Evolutionary conservation across 257 asterid genomes (phyloP), one percentile per base, ranked within the genome.

Genomic region (Sherardia arvensis): DNA sequence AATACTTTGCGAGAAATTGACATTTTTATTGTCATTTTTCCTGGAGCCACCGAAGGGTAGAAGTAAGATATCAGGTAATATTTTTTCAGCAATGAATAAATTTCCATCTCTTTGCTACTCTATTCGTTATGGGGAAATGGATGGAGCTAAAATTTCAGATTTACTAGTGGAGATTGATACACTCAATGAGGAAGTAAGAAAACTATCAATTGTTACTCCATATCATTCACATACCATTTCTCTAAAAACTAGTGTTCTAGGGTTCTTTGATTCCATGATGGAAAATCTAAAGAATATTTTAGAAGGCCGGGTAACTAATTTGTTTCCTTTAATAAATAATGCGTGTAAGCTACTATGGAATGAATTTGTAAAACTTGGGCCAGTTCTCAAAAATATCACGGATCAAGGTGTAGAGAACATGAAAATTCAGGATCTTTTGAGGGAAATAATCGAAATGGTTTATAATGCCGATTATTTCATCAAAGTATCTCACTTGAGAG

Each of bases 201-300:
- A 61, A 30, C 21, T 54, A 36, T 69, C 18, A 38, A 28, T 32
- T 0, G 4, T 43, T 5, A 0, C 18, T 22, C 74, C 29, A 17
- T 22, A 49, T 49, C 10, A 3, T 20, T 53, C 58, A 53, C 58
- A 43, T 1, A 0, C 11, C 7, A 47, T 30, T 33, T 32, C 32
- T 29, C 65, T 70, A 34, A 45, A 11, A 28, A 56, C 65, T 10
- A 26, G 25, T 23, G 40, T 15, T 20, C 30, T 70, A 22, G 60
- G 65, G 1, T 70, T 64, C 27, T 7, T 29, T 26, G 45, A 64
- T 11, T 32, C 23, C 17, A 22, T 64, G 40, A 1, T 17, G 55
- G 36, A 15, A 20, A 30, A 56, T 17, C 45, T 70, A 2, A 27
- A 8, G 6, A 26, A 64, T 25, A 18, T 17, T 53, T 8, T 64